Conservation (phyloP, 148 eudicot genomes). For the Camellia lanceoleosa region DNA sequence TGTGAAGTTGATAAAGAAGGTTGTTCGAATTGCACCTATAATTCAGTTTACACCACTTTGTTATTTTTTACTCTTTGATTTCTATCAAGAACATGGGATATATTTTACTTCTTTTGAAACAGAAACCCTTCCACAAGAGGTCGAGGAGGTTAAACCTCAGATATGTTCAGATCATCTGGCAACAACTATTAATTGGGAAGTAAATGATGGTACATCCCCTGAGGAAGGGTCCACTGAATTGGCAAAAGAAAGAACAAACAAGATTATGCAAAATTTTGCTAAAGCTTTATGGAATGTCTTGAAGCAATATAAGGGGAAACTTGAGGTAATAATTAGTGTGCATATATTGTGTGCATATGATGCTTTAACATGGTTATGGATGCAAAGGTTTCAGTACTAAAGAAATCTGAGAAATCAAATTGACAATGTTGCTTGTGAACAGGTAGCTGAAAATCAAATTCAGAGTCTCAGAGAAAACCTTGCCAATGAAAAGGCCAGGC, state of each 20-base stretch:
- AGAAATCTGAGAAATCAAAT: background rate
- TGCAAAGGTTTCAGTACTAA: constrained; percentile 13
- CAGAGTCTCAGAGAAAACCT: constrained; percentile 37
- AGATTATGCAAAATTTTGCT: constrained; percentile 55
- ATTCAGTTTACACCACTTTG: background rate
- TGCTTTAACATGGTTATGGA: constrained; percentile 10
- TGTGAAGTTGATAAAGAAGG: constrained; percentile 34
- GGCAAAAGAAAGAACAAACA: constrained; percentile 38
- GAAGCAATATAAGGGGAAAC: constrained; percentile 64
- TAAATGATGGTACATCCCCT: constrained; percentile 4
- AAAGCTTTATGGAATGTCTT: constrained; percentile 73
- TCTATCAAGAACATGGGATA: background rate
- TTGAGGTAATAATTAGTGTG: constrained; percentile 48
- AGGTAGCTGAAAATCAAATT: constrained; percentile 62
- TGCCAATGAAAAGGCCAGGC: constrained; percentile 27
- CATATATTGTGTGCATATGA: background rate
- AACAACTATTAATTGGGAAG: constrained; percentile 13
- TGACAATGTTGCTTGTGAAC: constrained; percentile 17
- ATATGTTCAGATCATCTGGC: constrained; percentile 13
- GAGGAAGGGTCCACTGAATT: constrained; percentile 14
- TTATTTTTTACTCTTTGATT: background rate
- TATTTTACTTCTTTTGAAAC: constrained; percentile 15
- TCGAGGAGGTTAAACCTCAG: constrained; percentile 22
- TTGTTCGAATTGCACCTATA: constrained; percentile 5
- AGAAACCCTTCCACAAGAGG: constrained; percentile 23